Conservation (phyloP, 352 stramenopile genomes). For the Phytophthora gonapodyides region DNA sequence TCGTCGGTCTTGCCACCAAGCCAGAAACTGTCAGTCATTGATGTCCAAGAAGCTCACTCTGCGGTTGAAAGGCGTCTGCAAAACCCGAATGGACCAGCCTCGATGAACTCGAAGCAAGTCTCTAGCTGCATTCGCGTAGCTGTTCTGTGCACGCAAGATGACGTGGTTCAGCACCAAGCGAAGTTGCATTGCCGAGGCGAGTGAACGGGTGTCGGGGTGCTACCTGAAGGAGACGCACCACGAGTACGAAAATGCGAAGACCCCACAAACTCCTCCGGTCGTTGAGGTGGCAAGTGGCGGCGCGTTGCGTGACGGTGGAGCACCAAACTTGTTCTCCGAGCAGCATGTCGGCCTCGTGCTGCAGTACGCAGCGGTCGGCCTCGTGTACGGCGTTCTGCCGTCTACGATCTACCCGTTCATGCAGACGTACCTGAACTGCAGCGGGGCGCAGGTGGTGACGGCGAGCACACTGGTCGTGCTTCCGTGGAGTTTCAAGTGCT, state of each 20-base stretch:
- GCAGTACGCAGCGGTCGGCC: slow-evolving; percentile 48
- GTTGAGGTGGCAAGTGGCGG: slow-evolving; percentile 11
- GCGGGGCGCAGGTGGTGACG: slow-evolving; percentile 26
- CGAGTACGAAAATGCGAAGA: slow-evolving; percentile 7
- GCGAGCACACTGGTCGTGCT: slow-evolving; percentile 34
- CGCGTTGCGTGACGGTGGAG: slow-evolving; percentile 37
- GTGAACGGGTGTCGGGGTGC: background rate
- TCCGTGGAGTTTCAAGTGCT: slow-evolving; percentile 59
- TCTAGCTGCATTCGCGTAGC: no score
- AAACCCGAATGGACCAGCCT: no score
- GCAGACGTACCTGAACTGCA: slow-evolving; percentile 42
- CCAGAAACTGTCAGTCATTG: no score
- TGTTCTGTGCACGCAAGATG: background rate
- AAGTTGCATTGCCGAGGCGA: background rate
- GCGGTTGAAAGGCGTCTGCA: no score
- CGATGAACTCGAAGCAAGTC: no score
- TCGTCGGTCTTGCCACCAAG: no score
- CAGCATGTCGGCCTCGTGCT: slow-evolving; percentile 40
- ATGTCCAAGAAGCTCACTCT: no score
- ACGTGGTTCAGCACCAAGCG: slow-evolving; percentile 7
- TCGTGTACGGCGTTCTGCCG: slow-evolving; percentile 46
- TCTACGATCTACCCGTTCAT: slow-evolving; percentile 50
- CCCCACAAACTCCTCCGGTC: background rate
- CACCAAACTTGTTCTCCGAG: slow-evolving; percentile 26
- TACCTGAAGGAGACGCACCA: background rate